A percentile compares a stretch with the other conserved stretches of the same genome.
Evolutionary conservation across 1,139 yeast genomes (phyloP).

Genomic region (Wickerhamomyces sp.): DNA sequence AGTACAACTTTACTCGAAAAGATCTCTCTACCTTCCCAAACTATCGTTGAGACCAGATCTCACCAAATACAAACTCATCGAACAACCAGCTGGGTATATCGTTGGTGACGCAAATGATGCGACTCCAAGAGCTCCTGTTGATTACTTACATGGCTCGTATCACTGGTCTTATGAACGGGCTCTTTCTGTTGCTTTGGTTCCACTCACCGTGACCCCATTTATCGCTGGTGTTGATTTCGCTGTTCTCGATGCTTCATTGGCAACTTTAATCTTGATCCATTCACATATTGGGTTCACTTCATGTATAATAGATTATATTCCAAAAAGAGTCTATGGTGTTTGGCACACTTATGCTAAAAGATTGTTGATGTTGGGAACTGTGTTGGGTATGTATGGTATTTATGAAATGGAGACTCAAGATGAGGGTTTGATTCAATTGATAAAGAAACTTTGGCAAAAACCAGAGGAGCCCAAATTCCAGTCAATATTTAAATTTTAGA

Average conservation of each 20-base stretch:
- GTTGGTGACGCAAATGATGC: constrained; percentile 81
- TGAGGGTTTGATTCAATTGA: constrained; percentile 51
- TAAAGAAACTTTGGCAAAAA: constrained; percentile 38
- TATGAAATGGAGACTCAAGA: constrained; percentile 73
- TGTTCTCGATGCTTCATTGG: constrained; percentile 62
- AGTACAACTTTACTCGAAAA: constrained; percentile 5
- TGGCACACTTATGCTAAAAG: constrained; percentile 63
- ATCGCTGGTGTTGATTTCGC: constrained; percentile 63
- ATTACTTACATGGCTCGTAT: constrained; percentile 69
- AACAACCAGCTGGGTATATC: constrained; percentile 66
- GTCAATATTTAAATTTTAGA: not conserved
- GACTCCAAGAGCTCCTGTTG: constrained; percentile 54
- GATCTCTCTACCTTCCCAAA: constrained; percentile 8
- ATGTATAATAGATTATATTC: constrained; percentile 87
- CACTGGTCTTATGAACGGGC: constrained; percentile 86
- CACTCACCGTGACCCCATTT: constrained; percentile 69
- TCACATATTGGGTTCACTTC: constrained; percentile 77
- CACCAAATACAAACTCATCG: constrained; percentile 41
- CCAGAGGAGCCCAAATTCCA: constrained; percentile 4
- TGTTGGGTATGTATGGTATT: constrained; percentile 70
- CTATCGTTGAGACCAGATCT: constrained; percentile 38
- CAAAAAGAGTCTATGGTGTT: constrained; percentile 72
- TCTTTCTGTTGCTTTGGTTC: constrained; percentile 65
- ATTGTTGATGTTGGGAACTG: constrained; percentile 66
- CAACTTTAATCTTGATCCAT: constrained; percentile 63